These are phyloP conservation scores for Blastomyces parvus DNA, from an alignment of 2,329 filamentous ascomycete genomes.

Conservation along the genomic window DNA sequence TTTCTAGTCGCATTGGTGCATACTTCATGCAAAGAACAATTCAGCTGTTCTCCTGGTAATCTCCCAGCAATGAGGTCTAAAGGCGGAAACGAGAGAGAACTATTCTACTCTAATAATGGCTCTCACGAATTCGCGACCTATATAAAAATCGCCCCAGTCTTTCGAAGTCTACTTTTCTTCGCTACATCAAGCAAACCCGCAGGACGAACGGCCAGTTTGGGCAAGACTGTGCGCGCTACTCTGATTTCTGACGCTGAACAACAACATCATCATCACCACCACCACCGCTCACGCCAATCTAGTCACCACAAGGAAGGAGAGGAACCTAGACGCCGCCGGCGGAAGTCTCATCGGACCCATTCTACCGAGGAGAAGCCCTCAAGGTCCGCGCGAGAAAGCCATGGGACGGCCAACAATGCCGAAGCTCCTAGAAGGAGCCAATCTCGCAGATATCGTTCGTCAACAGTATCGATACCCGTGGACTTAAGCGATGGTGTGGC, in stretches of 20 bases:
- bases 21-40: not conserved
- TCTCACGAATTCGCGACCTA: not conserved
- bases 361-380: not conserved
- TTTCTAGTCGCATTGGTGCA: not conserved
- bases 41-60: not conserved
- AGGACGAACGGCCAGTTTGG: not conserved
- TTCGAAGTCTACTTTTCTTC: not conserved
- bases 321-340: slow-evolving; percentile 6
- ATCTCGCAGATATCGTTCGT: slow-evolving; percentile 2
- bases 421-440: not conserved
- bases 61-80: not conserved
- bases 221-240: not conserved
- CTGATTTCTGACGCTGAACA: slow-evolving; percentile 1
- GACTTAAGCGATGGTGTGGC: not conserved
- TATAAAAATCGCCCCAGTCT: not conserved
- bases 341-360: slow-evolving; percentile 3
- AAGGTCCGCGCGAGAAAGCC: not conserved
- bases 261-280: slow-evolving; percentile 3
- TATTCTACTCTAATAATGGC: not conserved
- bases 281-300: not conserved
- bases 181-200: not conserved
- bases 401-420: not conserved
- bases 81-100: too few species aligned
- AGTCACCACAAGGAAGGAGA: slow-evolving; percentile 6
- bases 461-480: not conserved